Evolutionary conservation across 441 rosid genomes (phyloP), one percentile per base, ranked within the genome.

Genomic region (Euphorbia schlechtendalii): DNA sequence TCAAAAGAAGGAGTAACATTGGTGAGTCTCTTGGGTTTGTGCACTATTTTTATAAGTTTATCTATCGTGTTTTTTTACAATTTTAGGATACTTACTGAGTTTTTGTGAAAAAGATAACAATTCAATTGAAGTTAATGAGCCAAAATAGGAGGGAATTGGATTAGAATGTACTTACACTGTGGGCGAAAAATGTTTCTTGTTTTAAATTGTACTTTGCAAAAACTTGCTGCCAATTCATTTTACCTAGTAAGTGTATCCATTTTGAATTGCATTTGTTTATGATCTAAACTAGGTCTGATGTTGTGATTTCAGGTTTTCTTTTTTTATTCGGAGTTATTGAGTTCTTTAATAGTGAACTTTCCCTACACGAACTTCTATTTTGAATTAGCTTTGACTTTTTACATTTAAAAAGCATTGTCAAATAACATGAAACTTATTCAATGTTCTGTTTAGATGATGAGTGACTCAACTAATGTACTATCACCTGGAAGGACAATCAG

Each of bases 1-100:
- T 87, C 98, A 18, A 93, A 90, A 80, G 98, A 93, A 85, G 98
- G 98, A 76, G 95, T 93, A 57, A 90, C 98, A 12, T 72, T 93
- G 91, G 98, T 90, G 82, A 74, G 75, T 60, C 59, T 75, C 70
- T 74, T 70, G 58, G 61, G 70, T 68, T 18, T 27, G 9, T 54
- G 10, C 55, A 18, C 36, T 30, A 13, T 21, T 32, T 28, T 66
- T 8, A 32, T 66, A 13, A 57, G 17, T 28, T 56, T 45, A 32
- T 27, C 36, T 28, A 32, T 69, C 54, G 63, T 56, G 51, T 27
- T 62, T 45, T 22, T 28, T 22, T 46, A 65, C n/a, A 59, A 15
- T 36, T 54, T 22, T 25, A 28, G 38, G 34, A 32, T 32, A 32
- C n/a, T 48, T 55, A 59, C 3, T 15, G 53, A 32, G 10, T 8